Base-by-base conservation (phyloP, 2,329 filamentous ascomycete species). In the Aspergillus puulaauensis region DNA sequence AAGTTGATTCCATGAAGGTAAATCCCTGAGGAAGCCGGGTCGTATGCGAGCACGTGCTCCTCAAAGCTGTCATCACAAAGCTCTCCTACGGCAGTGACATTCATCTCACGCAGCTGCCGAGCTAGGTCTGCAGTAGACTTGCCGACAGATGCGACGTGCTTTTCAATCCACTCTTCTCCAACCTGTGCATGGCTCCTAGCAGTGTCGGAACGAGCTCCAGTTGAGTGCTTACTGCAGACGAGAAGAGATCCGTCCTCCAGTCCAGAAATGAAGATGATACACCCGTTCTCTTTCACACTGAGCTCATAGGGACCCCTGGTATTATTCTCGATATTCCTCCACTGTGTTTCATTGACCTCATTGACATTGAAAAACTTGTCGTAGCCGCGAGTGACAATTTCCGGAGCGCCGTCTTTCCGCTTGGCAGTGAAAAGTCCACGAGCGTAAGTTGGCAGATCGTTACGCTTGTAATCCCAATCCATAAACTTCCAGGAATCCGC, bases 201-300 rank as follows among this genome's bases (percentile, higher is more conserved):
- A 5, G 80, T 77, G 70, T 96, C 91, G 21, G 75, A 76, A n/a
- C 93, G 85, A 23, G 85, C 80, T 6, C 95, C 95, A 0, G 93
- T 98, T 0, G 95, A 98, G 74, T 99, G 95, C 72, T 99, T 99
- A 82, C 93, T 98, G 83, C 93, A 98, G n/a, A 99, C 93, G 7
- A 99, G 80, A 9, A 99, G 80, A 1, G 90, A 91, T 37, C 86
- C 93, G 68, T 97, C 93, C 68, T 96, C 90, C 21, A 99, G 81
- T 14, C 93, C 95, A 15, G 92, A 89, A 45, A 99, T 87, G 79
- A 99, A 99, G 66, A 99, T 97, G 75, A 99, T 99, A 75, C 95
- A 99, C n/a, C 95, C 95, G 69, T 99, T 99, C 76, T 99, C 95
- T 78, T 99, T 99, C 52, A 98, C 86, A 57, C 92, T 98, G 56